Evolutionary conservation across 2,329 filamentous ascomycete species (phyloP), one percentile per base, ranked within the genome.

Genomic region (Delphinella strobiligena): DNA sequence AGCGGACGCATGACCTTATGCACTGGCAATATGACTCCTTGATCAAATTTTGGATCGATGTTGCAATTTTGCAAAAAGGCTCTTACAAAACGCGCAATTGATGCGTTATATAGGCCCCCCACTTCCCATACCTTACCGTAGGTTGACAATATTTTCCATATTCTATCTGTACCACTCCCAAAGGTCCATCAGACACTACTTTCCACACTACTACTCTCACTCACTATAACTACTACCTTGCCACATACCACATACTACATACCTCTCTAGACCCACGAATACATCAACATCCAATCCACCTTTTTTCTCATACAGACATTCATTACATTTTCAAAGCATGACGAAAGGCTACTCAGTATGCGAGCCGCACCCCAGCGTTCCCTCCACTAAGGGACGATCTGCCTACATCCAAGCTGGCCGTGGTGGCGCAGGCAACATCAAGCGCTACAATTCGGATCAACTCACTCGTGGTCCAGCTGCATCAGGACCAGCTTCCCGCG

Each of bases 301-400:
- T 24, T 29, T 34, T 34, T 27, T 12, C 7, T 27, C 22, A 27
- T 7, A 7, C 22, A 27, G 7, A 36, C 30, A 18, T 36, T 31
- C 32, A 34, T 47, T 42, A 46, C 43, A 29, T 31, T 38, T 34
- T 37, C 22, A 27, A 27, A 27, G 22, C 37, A 47, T 36, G 44
- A 50, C 47, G 7, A 7, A 12, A 53, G 48, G 62, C 51, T 75
- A 73, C 64, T 66, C 64, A 51, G 67, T 78, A 54, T 66, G 71
- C 56, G 74, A 79, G 54, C 74, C 75, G 46, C 74, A 78, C 59
- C 75, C 74, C 15, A 71, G 73, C 39, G 64, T 74, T 50, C 64
- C 68, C 40, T 27, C 22, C n/a, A n/a, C n/a, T 27, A 60, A 64
- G 41, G 51, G 53, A 37, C 34, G 35, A 18, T 48, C 50, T 30